Percentiles rank a stretch among this genome's conserved stretches.
phyloP scores from a whole-genome alignment of 2,329 filamentous ascomycete species.

The Fusarium tupiense region DNA sequence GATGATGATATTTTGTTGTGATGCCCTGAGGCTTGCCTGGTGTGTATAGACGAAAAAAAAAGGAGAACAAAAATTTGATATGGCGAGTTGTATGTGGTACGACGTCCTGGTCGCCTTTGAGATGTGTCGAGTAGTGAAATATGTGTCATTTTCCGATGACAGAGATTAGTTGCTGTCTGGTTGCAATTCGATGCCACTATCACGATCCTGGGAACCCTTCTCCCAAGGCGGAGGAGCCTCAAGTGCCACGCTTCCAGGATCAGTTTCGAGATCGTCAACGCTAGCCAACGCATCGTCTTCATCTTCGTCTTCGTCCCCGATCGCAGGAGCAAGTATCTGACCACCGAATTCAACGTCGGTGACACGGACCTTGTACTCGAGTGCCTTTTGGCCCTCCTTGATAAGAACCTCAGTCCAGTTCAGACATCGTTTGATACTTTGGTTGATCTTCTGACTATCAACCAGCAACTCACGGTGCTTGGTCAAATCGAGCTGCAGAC shows the following conservation, averaged over 20 bases:
- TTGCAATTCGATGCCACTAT: constrained; percentile 63
- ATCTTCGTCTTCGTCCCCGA: constrained; percentile 62
- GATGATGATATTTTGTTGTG: constrained; percentile 22
- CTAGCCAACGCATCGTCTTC: constrained; percentile 39
- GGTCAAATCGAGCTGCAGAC: constrained; percentile 83
- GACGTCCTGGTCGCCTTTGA: constrained; percentile 19
- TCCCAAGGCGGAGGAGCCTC: constrained; percentile 46
- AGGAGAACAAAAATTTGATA: constrained; percentile 3
- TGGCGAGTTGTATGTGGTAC: constrained; percentile 19
- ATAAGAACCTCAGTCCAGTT: constrained; percentile 92
- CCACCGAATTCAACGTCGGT: constrained; percentile 86
- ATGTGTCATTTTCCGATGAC: not conserved
- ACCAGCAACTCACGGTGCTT: constrained; percentile 90
- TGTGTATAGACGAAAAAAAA: constrained; percentile 19
- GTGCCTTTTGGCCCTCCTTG: constrained; percentile 84
- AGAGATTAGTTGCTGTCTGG: constrained; percentile 48
- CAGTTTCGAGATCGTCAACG: constrained; percentile 30
- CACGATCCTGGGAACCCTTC: constrained; percentile 58
- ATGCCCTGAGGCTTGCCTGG: constrained; percentile 30
- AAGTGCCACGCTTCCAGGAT: constrained; percentile 29
- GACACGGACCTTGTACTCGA: constrained; percentile 81
- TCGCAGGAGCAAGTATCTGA: constrained; percentile 74
- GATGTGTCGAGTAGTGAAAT: not conserved
- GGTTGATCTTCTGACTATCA: constrained; percentile 95
- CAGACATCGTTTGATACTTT: constrained; percentile 89